A percentile compares a stretch with the other conserved stretches of the same genome.
phyloP scores from a whole-genome alignment of 768 basidiomycete genomes.

The Zangia roseola region DNA sequence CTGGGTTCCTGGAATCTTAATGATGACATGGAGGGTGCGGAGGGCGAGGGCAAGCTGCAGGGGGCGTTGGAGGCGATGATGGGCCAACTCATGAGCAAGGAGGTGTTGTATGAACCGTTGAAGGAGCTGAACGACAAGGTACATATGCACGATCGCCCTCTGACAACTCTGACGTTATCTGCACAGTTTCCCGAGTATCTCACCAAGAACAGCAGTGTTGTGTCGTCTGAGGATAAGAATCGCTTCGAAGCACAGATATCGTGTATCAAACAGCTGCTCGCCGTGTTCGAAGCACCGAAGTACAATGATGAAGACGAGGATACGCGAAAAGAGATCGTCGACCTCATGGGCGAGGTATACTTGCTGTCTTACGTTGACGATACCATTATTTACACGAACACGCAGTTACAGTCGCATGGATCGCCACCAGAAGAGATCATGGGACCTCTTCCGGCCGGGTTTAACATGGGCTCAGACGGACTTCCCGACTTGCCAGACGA shows the following conservation, averaged over 20 bases:
- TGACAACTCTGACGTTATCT: neutral
- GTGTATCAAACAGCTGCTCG: conserved; percentile 57
- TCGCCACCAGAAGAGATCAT: conserved; percentile 80
- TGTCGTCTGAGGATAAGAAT: conserved; percentile 57
- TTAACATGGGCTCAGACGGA: conserved; percentile 54
- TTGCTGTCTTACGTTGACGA: neutral
- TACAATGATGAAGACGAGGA: conserved; percentile 57
- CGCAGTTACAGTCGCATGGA: conserved; percentile 64
- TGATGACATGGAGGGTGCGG: conserved; percentile 29
- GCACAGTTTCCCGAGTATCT: conserved; percentile 78
- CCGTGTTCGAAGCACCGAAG: conserved; percentile 58
- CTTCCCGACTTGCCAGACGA: conserved; percentile 43
- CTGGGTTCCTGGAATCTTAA: conserved; percentile 35
- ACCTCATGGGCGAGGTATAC: conserved; percentile 72
- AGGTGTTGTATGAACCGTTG: conserved; percentile 76
- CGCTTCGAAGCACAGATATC: conserved; percentile 62
- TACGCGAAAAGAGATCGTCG: conserved; percentile 49
- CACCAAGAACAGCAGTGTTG: conserved; percentile 46
- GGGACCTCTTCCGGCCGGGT: conserved; percentile 78
- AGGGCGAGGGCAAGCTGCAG: conserved; percentile 54
- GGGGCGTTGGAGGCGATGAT: conserved; percentile 69
- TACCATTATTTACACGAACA: neutral
- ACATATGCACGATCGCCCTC: neutral
- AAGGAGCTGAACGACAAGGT: conserved; percentile 58
- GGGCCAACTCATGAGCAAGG: conserved; percentile 32